A percentile compares a stretch with the other conserved stretches of the same genome.
Conservation (phyloP, 2,329 filamentous ascomycete genomes). For the Penicillium sp. region DNA sequence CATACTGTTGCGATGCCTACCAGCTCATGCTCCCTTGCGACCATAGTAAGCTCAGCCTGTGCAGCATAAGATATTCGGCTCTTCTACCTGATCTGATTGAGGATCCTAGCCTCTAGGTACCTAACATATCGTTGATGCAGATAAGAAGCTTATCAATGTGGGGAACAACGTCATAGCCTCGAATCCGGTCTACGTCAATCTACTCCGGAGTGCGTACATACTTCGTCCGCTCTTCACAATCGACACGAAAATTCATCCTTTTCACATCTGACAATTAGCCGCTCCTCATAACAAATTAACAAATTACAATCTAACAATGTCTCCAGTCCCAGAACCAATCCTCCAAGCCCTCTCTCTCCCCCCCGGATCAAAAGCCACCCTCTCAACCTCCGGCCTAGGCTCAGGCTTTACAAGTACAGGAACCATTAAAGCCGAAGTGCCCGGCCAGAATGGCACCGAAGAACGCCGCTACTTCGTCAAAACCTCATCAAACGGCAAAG, state of each 20-base stretch:
- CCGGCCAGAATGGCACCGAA: slow-evolving; percentile 20
- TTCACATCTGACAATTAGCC: too few relatives aligned
- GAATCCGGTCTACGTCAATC: neutral
- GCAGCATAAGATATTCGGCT: too few relatives aligned
- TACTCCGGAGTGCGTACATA: too few relatives aligned
- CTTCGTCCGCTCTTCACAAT: too few relatives aligned
- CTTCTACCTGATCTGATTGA: too few relatives aligned
- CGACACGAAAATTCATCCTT: too few relatives aligned
- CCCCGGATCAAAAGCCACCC: slow-evolving; percentile 30
- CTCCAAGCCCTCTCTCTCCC: slow-evolving; percentile 39
- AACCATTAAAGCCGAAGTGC: slow-evolving; percentile 35
- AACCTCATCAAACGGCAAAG: slow-evolving; percentile 31
- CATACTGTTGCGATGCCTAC: too few relatives aligned
- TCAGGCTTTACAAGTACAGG: slow-evolving; percentile 47
- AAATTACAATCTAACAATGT: slow-evolving; percentile 24
- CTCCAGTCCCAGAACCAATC: slow-evolving; percentile 33
- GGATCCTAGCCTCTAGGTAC: too few relatives aligned
- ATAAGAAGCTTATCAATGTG: neutral
- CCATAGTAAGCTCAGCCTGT: too few relatives aligned
- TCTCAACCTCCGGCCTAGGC: slow-evolving; percentile 39
- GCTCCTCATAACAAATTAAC: too few relatives aligned
- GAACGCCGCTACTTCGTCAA: slow-evolving; percentile 42
- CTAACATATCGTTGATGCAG: too few relatives aligned
- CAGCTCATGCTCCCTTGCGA: too few relatives aligned
- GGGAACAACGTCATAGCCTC: neutral